phyloP scores from a whole-genome alignment of 768 basidiomycete species.

The Macrocybe gigantea region DNA sequence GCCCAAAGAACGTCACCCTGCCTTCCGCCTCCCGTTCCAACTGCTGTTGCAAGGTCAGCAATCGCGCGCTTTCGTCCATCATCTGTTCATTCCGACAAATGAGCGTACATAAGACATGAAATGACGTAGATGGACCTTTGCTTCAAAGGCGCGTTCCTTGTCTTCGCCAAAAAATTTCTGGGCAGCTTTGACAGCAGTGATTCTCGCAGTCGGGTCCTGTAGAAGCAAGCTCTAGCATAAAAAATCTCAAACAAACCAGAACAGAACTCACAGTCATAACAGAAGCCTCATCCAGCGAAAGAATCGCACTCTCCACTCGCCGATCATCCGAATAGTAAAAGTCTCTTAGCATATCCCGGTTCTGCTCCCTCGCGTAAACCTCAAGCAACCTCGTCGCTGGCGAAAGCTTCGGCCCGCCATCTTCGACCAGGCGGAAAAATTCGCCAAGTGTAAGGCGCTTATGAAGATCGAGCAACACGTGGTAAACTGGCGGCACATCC shows the following conservation, averaged over 20 bases:
- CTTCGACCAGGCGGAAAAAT: constrained; percentile 93
- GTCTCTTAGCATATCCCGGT: constrained; percentile 87
- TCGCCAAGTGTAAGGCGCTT: constrained; percentile 79
- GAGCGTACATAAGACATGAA: neutral
- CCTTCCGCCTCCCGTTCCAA: constrained; percentile 82
- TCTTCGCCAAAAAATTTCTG: constrained; percentile 95
- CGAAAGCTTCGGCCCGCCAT: constrained; percentile 69
- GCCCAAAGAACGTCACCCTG: constrained; percentile 74
- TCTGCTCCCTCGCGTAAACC: constrained; percentile 87
- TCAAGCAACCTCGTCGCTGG: constrained; percentile 79
- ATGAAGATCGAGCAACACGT: constrained; percentile 85
- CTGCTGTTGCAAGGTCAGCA: constrained; percentile 80
- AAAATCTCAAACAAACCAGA: constrained; percentile 20
- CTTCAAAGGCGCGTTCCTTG: constrained; percentile 86
- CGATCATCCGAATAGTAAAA: constrained; percentile 98
- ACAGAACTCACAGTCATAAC: constrained; percentile 36
- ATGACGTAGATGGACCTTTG: constrained; percentile 50
- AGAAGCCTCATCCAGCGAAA: constrained; percentile 80
- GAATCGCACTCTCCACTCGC: constrained; percentile 86
- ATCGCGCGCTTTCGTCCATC: constrained; percentile 77
- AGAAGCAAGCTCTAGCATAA: neutral
- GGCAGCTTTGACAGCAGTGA: constrained; percentile 71
- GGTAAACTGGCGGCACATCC: constrained; percentile 79
- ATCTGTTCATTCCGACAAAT: constrained; percentile 44
- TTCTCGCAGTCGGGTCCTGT: constrained; percentile 69